Conservation (phyloP, 352 stramenopile species). For the Globisporangium nagaii region DNA sequence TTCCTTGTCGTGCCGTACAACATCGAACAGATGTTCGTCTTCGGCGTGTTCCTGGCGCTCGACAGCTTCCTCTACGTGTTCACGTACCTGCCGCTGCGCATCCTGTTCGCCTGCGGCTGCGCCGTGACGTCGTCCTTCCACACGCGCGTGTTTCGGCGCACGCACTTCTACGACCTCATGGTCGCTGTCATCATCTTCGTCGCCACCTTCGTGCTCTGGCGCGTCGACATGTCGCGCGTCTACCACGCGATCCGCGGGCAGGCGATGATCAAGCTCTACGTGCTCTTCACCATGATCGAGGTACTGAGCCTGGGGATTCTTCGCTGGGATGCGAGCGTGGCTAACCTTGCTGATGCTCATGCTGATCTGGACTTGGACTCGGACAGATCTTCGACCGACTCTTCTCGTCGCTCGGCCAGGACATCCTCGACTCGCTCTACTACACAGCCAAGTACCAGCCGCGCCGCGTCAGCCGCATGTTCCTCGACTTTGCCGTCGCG, state of each 20-base stretch:
- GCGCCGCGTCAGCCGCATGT: constrained; percentile 60
- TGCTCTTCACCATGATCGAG: constrained; percentile 98
- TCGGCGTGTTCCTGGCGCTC: constrained; percentile 93
- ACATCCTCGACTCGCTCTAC: constrained; percentile 96
- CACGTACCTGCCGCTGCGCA: constrained; percentile 92
- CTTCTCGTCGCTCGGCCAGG: constrained; percentile 95
- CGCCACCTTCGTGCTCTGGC: constrained; percentile 63
- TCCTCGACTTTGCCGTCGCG: constrained; percentile 68
- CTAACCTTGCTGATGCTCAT: too few relatives aligned
- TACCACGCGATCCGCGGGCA: constrained; percentile 99
- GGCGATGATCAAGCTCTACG: constrained; percentile 98
- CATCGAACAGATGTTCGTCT: constrained; percentile 86
- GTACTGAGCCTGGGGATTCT: neutral
- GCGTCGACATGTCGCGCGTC: constrained; percentile 95
- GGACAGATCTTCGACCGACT: constrained; percentile 96
- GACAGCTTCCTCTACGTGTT: constrained; percentile 98
- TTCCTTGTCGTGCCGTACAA: constrained; percentile 73
- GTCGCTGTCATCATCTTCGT: constrained; percentile 80
- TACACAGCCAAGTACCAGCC: constrained; percentile 80
- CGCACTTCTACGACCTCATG: constrained; percentile 91
- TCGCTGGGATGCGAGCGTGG: too few relatives aligned
- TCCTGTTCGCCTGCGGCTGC: constrained; percentile 78
- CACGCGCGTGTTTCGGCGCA: constrained; percentile 71
- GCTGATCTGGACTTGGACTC: too few relatives aligned
- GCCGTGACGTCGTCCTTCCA: constrained; percentile 73